Evolutionary conservation across 768 basidiomycete genomes (phyloP), one percentile per base, ranked within the genome.

Genomic region (Pholiota conissans): DNA sequence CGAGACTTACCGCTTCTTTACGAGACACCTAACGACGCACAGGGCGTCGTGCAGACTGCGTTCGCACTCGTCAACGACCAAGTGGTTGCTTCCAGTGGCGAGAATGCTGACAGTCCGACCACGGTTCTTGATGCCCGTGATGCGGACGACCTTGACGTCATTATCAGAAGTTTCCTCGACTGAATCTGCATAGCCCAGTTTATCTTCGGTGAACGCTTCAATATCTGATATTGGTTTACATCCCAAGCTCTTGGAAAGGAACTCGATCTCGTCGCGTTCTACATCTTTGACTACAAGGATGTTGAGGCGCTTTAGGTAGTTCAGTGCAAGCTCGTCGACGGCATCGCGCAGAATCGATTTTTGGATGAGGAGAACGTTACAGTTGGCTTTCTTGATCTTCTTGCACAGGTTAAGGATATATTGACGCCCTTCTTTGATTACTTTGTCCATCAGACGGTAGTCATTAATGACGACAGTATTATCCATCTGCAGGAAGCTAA

Each of bases 371-470:
- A 99, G 87, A 50, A 98, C 97, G 67, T 98, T 99, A 83, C 97
- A 98, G 64, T 95, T 95, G n/a, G 95, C 89, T 76, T 97, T 98
- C 74, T 98, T 99, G 76, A 99, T 98, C 75, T 95, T 95, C 76
- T 98, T 98, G 86, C 93, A 96, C 53, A 98, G 85, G 71, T 95
- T 98, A 67, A 99, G 86, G 57, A 99, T 84, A 73, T 99, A 98
- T 73, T 95, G 93, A 46, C 97, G 90, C 57, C 96, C 96, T 74
- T 99, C 97, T 74, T 99, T 98, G 75, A 99, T 89, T 58, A 98
- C 95, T 73, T 98, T 97, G 82, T 98, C 97, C 96, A 99, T 98
- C 72, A 98, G 97, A 16, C 97, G 89, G 76, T 99, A 99, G 75
- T 99, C 96, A 62, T 96, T 98, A 65, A 99, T 98, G 51, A 98